Percentiles rank a stretch among this genome's conserved stretches.
Conservation (phyloP, 2,329 filamentous ascomycete genomes). For the Colletotrichum destructivum region DNA sequence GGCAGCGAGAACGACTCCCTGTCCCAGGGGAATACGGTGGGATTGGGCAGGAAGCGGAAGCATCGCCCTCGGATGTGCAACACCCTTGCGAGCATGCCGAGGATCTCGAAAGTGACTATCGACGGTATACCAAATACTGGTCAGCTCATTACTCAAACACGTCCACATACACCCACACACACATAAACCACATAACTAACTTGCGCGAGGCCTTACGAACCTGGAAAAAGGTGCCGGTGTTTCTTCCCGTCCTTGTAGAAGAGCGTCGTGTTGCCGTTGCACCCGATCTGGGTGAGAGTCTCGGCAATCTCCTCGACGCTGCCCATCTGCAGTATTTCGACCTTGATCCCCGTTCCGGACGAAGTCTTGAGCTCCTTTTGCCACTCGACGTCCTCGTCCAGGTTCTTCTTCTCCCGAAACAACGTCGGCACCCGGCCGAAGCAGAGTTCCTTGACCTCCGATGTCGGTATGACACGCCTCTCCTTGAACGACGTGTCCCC, state of each 20-base stretch:
- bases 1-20: conserved; percentile 62
- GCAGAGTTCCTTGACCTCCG: conserved; percentile 56
- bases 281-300: conserved; percentile 57
- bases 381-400: conserved; percentile 26
- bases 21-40: conserved; percentile 68
- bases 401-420: conserved; percentile 44
- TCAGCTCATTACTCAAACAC: too few species aligned
- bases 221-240: conserved; percentile 47
- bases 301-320: conserved; percentile 51
- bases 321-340: conserved; percentile 40
- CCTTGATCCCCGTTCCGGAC: conserved; percentile 44
- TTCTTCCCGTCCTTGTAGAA: conserved; percentile 46
- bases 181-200: not conserved
- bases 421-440: conserved; percentile 59
- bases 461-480: conserved; percentile 54
- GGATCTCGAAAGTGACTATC: conserved; percentile 55
- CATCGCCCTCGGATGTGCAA: conserved; percentile 53
- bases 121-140: too few species aligned
- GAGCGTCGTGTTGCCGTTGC: conserved; percentile 52
- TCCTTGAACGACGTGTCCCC: conserved; percentile 53
- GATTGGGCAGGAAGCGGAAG: conserved; percentile 60
- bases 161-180: too few species aligned
- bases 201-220: conserved; percentile 17
- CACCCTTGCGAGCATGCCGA: conserved; percentile 58
- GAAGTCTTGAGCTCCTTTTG: conserved; percentile 9